Conservation (phyloP, 2,329 filamentous ascomycete genomes). For the Aspergillus cejpii region DNA sequence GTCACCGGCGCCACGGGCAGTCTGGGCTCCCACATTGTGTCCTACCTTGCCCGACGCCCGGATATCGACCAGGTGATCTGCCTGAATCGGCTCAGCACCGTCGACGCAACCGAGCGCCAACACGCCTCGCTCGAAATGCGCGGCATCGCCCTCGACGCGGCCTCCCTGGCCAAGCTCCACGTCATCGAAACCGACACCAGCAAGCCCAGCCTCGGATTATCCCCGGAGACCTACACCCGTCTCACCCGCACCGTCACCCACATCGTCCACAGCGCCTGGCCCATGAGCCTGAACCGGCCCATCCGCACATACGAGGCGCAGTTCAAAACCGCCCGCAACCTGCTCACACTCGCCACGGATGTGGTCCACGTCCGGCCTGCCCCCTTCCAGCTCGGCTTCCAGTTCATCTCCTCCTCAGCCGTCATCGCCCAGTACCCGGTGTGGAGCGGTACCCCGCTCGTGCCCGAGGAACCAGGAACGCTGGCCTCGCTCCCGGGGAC, state of each 20-base stretch:
- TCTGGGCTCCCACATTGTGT: constrained; percentile 38
- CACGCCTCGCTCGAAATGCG: constrained; percentile 24
- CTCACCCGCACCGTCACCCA: constrained; percentile 42
- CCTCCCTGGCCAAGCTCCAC: constrained; percentile 30
- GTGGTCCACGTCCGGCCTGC: constrained; percentile 15
- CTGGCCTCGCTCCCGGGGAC: constrained; percentile 40
- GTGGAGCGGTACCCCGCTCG: constrained; percentile 19
- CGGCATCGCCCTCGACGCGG: constrained; percentile 18
- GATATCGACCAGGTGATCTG: constrained; percentile 38
- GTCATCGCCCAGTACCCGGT: constrained; percentile 33
- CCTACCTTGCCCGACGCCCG: constrained; percentile 26
- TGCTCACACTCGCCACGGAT: constrained; percentile 43
- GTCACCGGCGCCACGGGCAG: constrained; percentile 40
- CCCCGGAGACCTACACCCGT: constrained; percentile 30
- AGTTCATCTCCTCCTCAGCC: constrained; percentile 40
- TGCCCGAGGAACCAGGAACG: constrained; percentile 43
- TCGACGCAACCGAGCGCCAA: constrained; percentile 29
- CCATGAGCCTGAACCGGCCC: constrained; percentile 14
- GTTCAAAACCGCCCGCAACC: constrained; percentile 44
- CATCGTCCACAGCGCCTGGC: constrained; percentile 29
- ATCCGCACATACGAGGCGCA: constrained; percentile 14
- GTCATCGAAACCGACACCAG: constrained; percentile 49
- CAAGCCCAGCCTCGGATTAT: constrained; percentile 46
- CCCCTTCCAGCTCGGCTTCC: constrained; percentile 28
- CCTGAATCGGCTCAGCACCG: constrained; percentile 40